Conservation (phyloP, 495 filamentous ascomycete genomes). For the Penicillium malachiteum region DNA sequence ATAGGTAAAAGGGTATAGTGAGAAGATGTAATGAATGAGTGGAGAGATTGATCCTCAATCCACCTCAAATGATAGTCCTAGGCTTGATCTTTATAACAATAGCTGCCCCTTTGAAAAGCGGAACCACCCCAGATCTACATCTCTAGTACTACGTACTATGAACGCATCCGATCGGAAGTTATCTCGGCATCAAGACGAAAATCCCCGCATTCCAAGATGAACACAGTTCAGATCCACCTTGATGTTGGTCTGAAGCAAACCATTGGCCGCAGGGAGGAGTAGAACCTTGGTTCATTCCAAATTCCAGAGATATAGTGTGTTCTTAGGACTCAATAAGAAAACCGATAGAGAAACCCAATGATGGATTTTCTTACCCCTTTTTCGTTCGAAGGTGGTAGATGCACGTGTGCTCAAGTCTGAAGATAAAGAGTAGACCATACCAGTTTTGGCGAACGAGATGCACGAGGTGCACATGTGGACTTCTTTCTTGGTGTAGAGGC, state of each 20-base stretch:
- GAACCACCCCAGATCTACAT: not conserved
- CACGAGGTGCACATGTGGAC: too few species aligned
- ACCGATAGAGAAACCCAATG: too few species aligned
- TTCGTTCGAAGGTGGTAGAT: too few species aligned
- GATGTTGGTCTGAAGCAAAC: not conserved
- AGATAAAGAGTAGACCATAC: too few species aligned
- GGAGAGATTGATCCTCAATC: not conserved
- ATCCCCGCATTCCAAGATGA: not conserved
- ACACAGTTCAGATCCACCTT: not conserved
- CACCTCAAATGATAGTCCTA: not conserved
- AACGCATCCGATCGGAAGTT: not conserved
- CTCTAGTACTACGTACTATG: not conserved
- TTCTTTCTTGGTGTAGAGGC: too few species aligned
- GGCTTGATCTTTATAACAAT: not conserved
- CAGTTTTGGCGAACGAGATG: too few species aligned
- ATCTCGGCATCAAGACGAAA: not conserved
- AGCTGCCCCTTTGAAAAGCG: not conserved
- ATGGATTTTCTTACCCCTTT: too few species aligned
- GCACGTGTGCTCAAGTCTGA: too few species aligned
- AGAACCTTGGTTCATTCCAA: not conserved
- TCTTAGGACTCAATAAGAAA: too few species aligned
- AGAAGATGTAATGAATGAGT: not conserved
- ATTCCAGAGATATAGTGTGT: too few species aligned
- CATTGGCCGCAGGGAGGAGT: not conserved
- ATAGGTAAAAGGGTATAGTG: not conserved